Percentiles rank a stretch among this genome's conserved stretches.
phyloP scores from a whole-genome alignment of 2,329 filamentous ascomycete genomes.

The Aspergillus sp. region DNA sequence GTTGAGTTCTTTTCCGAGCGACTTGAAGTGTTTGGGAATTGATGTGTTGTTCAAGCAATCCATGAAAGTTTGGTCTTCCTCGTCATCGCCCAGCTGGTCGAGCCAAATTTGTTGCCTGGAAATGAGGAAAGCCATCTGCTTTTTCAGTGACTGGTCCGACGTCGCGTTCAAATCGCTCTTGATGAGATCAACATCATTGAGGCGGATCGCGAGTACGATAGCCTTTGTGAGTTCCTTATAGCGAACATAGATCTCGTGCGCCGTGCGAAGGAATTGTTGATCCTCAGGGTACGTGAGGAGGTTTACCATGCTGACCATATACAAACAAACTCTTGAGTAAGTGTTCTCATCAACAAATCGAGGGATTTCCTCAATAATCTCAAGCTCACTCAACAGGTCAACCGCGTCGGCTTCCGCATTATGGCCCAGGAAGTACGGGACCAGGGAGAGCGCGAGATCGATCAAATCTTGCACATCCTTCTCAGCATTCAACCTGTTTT shows the following conservation, averaged over 20 bases:
- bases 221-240: constrained; percentile 94
- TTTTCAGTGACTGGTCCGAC: constrained; percentile 77
- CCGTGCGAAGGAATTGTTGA: constrained; percentile 87
- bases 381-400: constrained; percentile 92
- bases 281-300: constrained; percentile 97
- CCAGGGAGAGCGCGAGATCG: constrained; percentile 77
- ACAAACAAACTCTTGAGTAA: constrained; percentile 87
- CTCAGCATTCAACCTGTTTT: constrained; percentile 80
- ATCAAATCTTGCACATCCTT: constrained; percentile 80
- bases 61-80: constrained; percentile 71
- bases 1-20: constrained; percentile 91
- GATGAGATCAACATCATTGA: constrained; percentile 86
- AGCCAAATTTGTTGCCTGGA: constrained; percentile 87
- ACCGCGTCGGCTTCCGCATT: constrained; percentile 98
- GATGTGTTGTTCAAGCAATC: constrained; percentile 87
- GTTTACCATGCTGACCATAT: constrained; percentile 99
- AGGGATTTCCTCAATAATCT: constrained; percentile 91
- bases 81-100: constrained; percentile 58
- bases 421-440: constrained; percentile 93
- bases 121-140: constrained; percentile 91
- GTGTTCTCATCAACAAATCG: constrained; percentile 92
- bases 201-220: constrained; percentile 86
- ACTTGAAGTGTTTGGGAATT: constrained; percentile 89
- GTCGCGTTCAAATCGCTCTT: constrained; percentile 77
- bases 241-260: constrained; percentile 88